phyloP scores from a whole-genome alignment of 805 yeast species.

The Brettanomyces sp. region DNA sequence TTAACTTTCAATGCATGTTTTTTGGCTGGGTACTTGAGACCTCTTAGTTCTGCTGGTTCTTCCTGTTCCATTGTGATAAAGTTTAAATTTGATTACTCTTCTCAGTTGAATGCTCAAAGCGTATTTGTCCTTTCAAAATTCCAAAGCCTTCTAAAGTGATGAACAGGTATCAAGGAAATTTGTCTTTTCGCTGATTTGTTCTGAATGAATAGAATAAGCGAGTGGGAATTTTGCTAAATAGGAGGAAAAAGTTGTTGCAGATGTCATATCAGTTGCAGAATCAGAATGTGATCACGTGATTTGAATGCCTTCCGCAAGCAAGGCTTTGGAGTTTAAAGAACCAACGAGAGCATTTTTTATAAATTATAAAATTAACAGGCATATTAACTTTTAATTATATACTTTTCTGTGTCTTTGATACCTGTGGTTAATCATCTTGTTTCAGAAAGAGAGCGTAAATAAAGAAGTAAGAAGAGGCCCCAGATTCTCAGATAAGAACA shows the following conservation, averaged over 20 bases:
- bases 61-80: slow-evolving; percentile 2
- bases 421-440: too few relatives aligned
- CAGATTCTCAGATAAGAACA: too few relatives aligned
- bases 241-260: neutral
- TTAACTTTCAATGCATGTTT: slow-evolving; percentile 54
- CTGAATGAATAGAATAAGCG: too few relatives aligned
- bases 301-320: neutral
- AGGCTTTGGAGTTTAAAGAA: neutral
- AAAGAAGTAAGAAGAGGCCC: too few relatives aligned
- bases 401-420: too few relatives aligned
- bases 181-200: too few relatives aligned
- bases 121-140: too few relatives aligned
- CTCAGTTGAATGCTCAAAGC: too few relatives aligned
- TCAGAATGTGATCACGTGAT: neutral
- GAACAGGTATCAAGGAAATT: neutral
- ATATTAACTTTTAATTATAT: too few relatives aligned
- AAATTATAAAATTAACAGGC: too few relatives aligned
- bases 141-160: neutral
- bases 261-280: neutral
- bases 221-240: neutral
- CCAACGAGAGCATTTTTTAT: too few relatives aligned
- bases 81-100: neutral
- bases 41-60: slow-evolving; percentile 14
- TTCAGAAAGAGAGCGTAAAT: too few relatives aligned
- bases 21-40: slow-evolving; percentile 72